Percentiles rank a stretch among this genome's conserved stretches.
phyloP scores from a whole-genome alignment of 1,139 yeast species.

The Scheffersomyces quercinus region DNA sequence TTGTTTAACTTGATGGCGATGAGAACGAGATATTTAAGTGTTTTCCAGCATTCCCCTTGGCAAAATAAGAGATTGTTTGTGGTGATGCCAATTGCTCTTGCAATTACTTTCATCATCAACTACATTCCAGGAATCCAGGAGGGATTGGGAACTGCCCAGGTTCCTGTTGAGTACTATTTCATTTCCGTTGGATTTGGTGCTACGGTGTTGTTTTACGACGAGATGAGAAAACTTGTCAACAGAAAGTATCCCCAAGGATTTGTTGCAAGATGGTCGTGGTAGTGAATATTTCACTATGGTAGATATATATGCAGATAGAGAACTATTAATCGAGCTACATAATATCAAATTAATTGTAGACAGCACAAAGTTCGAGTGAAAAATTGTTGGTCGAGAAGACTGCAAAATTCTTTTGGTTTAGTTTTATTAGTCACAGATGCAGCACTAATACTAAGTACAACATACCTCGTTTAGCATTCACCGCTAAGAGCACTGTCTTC shows the following conservation, averaged over 20 bases:
- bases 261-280: conserved; percentile 48
- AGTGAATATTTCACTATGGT: conserved; percentile 1
- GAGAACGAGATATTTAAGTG: conserved; percentile 45
- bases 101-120: conserved; percentile 46
- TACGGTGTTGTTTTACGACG: conserved; percentile 41
- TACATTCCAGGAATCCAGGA: conserved; percentile 46
- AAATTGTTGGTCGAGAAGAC: no score
- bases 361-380: no score
- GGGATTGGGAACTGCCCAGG: conserved; percentile 36
- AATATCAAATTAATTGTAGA: no score
- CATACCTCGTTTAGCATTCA: no score
- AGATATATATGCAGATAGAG: no score
- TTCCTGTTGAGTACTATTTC: conserved; percentile 52
- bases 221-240: conserved; percentile 38
- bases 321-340: no score
- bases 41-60: conserved; percentile 43
- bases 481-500: no score
- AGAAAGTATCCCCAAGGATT: conserved; percentile 38
- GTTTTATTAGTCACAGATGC: no score
- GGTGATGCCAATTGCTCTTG: conserved; percentile 40
- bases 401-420: no score
- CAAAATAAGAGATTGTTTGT: conserved; percentile 30
- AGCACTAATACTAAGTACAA: no score
- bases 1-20: conserved; percentile 48
- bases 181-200: conserved; percentile 49